These are phyloP conservation scores for Paxillus ammoniavirescens DNA, from an alignment of 768 basidiomycete genomes.

Conservation along the genomic window DNA sequence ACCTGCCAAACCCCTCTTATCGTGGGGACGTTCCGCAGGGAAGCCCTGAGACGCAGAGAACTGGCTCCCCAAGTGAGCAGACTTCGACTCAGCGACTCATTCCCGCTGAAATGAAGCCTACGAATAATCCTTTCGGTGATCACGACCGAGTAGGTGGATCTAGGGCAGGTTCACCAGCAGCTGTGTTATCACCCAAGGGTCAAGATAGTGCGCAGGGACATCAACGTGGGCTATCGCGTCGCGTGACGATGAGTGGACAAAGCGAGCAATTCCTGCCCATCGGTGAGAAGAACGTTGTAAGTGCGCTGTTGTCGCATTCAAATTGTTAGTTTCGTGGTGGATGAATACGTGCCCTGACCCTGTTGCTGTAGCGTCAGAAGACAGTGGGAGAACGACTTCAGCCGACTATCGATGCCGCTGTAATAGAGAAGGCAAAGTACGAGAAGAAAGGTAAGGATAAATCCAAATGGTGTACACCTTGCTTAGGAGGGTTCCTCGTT, in stretches of 20 bases:
- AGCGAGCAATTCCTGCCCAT: background rate
- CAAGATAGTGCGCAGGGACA: background rate
- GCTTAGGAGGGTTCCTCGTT: background rate
- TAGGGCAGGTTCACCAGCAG: background rate
- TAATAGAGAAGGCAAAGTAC: slow-evolving; percentile 41
- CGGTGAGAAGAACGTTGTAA: background rate
- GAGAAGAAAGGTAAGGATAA: slow-evolving; percentile 37
- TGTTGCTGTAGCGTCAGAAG: background rate
- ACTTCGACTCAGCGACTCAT: background rate
- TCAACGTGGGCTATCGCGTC: background rate
- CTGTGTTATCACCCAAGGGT: too few species aligned
- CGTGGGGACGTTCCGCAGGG: background rate
- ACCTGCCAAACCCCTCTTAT: background rate
- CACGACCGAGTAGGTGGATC: background rate
- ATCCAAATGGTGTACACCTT: background rate
- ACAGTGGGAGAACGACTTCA: slow-evolving; percentile 47
- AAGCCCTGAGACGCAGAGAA: background rate
- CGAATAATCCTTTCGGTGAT: too few species aligned
- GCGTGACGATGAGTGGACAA: background rate
- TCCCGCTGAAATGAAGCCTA: background rate
- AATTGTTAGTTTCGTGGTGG: background rate
- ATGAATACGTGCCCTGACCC: background rate
- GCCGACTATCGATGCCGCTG: slow-evolving; percentile 48
- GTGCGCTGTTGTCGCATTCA: background rate
- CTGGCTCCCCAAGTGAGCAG: too few species aligned